phyloP scores from a whole-genome alignment of 2,329 filamentous ascomycete genomes.

The Cladosporium sp. region DNA sequence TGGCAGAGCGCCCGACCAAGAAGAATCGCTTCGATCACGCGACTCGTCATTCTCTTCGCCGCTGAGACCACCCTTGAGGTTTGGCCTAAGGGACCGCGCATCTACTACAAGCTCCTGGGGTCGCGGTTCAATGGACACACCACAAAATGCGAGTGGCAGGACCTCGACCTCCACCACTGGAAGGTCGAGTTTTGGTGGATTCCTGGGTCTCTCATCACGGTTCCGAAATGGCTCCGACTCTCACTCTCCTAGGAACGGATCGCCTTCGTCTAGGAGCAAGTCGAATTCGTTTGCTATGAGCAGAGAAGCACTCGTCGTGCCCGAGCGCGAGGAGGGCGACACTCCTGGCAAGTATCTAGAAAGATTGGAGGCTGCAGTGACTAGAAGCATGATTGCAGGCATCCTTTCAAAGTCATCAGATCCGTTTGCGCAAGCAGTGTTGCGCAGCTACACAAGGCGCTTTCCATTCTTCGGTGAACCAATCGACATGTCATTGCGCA shows the following conservation, averaged over 20 bases:
- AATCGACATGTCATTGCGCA: slow-evolving; percentile 95
- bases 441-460: slow-evolving; percentile 91
- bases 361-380: slow-evolving; percentile 74
- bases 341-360: slow-evolving; percentile 85
- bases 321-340: slow-evolving; percentile 79
- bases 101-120: slow-evolving; percentile 85
- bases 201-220: slow-evolving; percentile 67
- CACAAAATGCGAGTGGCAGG: slow-evolving; percentile 54
- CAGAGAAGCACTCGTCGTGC: slow-evolving; percentile 65
- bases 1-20: slow-evolving; percentile 49
- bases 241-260: slow-evolving; percentile 60
- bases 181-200: slow-evolving; percentile 86
- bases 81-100: slow-evolving; percentile 69
- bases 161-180: slow-evolving; percentile 82
- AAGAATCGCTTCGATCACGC: slow-evolving; percentile 60
- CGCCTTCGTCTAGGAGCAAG: slow-evolving; percentile 73
- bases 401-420: slow-evolving; percentile 84
- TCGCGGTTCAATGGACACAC: slow-evolving; percentile 65
- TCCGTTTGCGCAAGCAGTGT: slow-evolving; percentile 72
- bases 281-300: slow-evolving; percentile 77
- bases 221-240: slow-evolving; percentile 79
- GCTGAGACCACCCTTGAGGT: slow-evolving; percentile 54
- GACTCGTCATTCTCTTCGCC: slow-evolving; percentile 60
- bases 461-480: slow-evolving; percentile 96
- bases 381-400: slow-evolving; percentile 77